Base-by-base conservation (phyloP, 2,329 filamentous ascomycete genomes). In the Arthrobotrys musiformis region DNA sequence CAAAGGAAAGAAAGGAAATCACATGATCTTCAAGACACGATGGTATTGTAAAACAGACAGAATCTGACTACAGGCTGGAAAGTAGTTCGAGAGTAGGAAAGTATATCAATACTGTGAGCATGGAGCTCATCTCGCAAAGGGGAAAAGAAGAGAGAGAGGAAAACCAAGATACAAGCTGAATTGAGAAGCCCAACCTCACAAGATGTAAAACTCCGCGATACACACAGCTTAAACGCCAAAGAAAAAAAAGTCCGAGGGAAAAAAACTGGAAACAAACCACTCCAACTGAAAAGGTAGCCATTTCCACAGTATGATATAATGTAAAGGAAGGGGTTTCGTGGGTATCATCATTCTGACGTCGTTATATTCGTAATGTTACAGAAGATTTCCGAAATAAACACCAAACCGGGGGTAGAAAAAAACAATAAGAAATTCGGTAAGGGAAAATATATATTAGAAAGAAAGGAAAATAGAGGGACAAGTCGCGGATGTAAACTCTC, bases 331-430 rank as follows among this genome's bases (percentile, higher is more conserved):
- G 60, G 54, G 26, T 50, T 66, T 77, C 73, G 61, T 77, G 73
- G 73, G 73, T 77, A 77, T 77, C 73, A 70, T 77, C 73, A 70
- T 77, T 77, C 73, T 77, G 73, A 62, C 52, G 66, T 77, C 73
- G 73, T 77, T 70, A 77, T 26, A 42, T 70, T 76, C 73, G 73
- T 77, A 66, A 70, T 77, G 52, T 70, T 77, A 70, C 73, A 66
- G 50, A 33, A 63, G 46, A 66, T 64, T 33, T 54, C 28, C 50
- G 54, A 66, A 44, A 60, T 37, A 46, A 70, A 70, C 73, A 77
- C 73, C 73, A 77, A 69, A 61, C 52, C 60, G 46, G 50, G 42
- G 35, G 54, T 58, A 44, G 22, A 62, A 69, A 61, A 42, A n/a
- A n/a, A n/a, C n/a, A n/a, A 44, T 22, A 26, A 19, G 35, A 28